Base-by-base conservation (phyloP, 129 eudicot species). In the Calendula officinalis region DNA sequence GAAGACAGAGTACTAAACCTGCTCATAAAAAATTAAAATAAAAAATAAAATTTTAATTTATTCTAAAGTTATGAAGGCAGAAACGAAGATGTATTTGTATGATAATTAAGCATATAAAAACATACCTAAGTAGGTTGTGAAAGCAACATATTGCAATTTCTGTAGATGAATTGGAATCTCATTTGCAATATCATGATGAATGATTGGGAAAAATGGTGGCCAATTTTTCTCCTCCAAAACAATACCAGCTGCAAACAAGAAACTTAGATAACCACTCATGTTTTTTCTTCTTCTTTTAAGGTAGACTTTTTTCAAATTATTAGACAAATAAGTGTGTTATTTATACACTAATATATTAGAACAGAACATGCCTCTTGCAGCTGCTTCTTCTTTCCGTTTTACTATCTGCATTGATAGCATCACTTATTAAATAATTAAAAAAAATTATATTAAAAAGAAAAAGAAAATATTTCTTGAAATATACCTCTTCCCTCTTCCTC, bases 161-260 rank as follows among this genome's bases (percentile, higher is more conserved):
- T 94, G 99, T 42, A 94, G 86, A 78, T 94, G 99, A 66, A 94
- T 86, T 52, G 99, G 99, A 58, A 94, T 94, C 71, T 94, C 99
- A 78, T 88, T 88, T 35, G 87, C 96, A 75, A 94, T 89, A 72
- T 94, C 99, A 47, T 94, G 99, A 74, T 94, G 99, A 57, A 94
- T 94, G 47, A 94, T 85, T 17, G 99, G 99, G 61, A 94, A 94
- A 73, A 94, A 86, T 9, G 99, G 99, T 4, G 99, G 99, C 97
- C 97, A 94, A 51, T 94, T 94, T 79, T 94, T 94, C 85, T 88
- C 92, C 72, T 94, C 99, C 11, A 94, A 81, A 78, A 86, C 97
- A 80, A 94, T 94, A 66, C 99, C 99, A 71, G 99, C 99, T 94
- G 97, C 80, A 86, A 76, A 56, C 30, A 6, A 61, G 50, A 38